Base-by-base conservation (phyloP, 2,329 filamentous ascomycete species). In the Exophiala spinifera region DNA sequence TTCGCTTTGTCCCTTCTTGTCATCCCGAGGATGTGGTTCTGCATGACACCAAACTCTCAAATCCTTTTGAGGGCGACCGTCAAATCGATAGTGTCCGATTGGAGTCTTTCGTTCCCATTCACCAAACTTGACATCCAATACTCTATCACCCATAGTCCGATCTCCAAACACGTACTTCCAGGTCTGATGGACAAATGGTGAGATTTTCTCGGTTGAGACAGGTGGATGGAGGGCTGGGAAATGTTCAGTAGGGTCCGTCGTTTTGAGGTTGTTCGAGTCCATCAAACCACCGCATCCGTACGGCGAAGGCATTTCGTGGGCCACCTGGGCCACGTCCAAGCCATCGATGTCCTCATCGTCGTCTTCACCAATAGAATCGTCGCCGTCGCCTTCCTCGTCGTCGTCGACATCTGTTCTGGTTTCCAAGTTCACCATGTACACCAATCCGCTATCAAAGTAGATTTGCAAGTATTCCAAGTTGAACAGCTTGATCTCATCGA, bases 151-250 rank as follows among this genome's bases (percentile, higher is more conserved):
- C 3, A n/a, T 46, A 13, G 45, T 53, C 3, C 36, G 37, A 7
- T 44, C 33, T n/a, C 52, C 56, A 45, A 61, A 62, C 19, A 62
- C 34, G 21, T 23, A 25, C 33, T 59, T 56, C 60, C 60, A 62
- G 7, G 51, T 15, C 11, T 53, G 28, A 23, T 43, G 31, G 4
- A 52, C 25, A 25, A 57, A 58, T 4, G 20, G 33, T 20, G 33
- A 40, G 5, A 61, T 56, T 13, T 53, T 49, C 19, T 46, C 23
- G 14, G 45, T 47, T 4, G 48, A 39, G 6, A 53, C 49, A 4
- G 59, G 59, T 28, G 57, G 57, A 7, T 51, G 49, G 10, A 54
- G 13, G 1, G n/a, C 37, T 21, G 23, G 15, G 28, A 15, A n/a
- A 34, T 31, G 8, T 31, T 17, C 19, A 17, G 7, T n/a, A 13